Evolutionary conservation across 805 yeast species (phyloP).

Genomic region (Nakazawaea populi): DNA sequence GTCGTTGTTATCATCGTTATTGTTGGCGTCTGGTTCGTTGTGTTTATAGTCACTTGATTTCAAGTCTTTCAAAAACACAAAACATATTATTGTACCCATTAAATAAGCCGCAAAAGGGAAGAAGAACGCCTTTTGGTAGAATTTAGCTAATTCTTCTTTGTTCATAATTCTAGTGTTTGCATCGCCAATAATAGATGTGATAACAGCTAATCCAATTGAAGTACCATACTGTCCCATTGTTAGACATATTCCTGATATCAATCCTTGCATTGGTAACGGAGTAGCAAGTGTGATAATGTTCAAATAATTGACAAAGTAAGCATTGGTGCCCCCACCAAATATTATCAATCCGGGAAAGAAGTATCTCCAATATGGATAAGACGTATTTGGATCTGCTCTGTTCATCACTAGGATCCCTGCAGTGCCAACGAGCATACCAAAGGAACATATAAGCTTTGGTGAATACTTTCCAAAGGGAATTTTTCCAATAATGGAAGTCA

Average conservation of each 20-base stretch:
- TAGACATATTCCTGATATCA: conserved; percentile 29
- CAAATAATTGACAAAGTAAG: conserved; percentile 28
- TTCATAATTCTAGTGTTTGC: background rate
- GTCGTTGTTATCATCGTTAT: too few species aligned
- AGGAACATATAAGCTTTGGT: conserved; percentile 11
- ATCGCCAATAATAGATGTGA: conserved; percentile 22
- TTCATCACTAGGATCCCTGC: background rate
- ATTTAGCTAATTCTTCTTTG: background rate
- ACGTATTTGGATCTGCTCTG: conserved; percentile 1
- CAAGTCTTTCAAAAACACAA: background rate
- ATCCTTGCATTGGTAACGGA: conserved; percentile 33
- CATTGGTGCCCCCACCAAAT: conserved; percentile 17
- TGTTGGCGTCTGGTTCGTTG: too few species aligned
- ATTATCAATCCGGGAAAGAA: conserved; percentile 10
- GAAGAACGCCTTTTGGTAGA: background rate
- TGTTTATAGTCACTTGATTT: background rate
- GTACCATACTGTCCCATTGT: conserved; percentile 29
- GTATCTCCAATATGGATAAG: conserved; percentile 23
- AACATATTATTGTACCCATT: background rate
- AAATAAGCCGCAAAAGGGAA: background rate
- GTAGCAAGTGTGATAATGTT: conserved; percentile 25
- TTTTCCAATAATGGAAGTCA: background rate
- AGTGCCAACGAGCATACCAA: background rate
- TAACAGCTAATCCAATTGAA: conserved; percentile 23
- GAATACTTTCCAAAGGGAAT: conserved; percentile 10